Base-by-base conservation (phyloP, 768 basidiomycete species). In the Xerocomellus intermedius region DNA sequence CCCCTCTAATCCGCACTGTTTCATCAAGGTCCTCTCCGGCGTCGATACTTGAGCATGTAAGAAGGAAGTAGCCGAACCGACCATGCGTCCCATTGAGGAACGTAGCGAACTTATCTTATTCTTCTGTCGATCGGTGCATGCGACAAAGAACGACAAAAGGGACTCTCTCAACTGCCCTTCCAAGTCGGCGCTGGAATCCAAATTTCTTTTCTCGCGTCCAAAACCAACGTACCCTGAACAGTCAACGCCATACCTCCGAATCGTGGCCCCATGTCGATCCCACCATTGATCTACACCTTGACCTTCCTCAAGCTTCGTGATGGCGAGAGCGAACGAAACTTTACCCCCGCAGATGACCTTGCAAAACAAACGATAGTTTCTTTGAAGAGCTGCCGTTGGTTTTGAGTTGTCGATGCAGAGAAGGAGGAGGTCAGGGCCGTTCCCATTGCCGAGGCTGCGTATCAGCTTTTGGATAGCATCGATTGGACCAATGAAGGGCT, bases 211-310 rank as follows among this genome's bases (percentile, higher is more conserved):
- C 39, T 43, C 66, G 9, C 68, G 63, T 13, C 68, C 73, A 52
- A 77, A 60, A 48, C 76, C 76, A 16, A 72, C 66, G 33, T 68
- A 64, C 4, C 69, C 69, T 16, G 62, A 55, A 8, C 66, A 63
- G 17, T 55, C 41, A 19, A 69, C 49, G 3, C 56, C 57, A 42
- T 56, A 59, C 21, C 22, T 50, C 17, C 41, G 42, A 14, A 71
- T 55, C 19, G 46, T 54, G 10, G 21, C 8, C 3, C 44, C 19
- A 41, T 77, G 66, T 32, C 55, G 52, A 14, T 24, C 37, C 75
- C 74, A 72, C 78, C 78, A 79, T 41, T 59, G 59, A 19, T 69
- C 60, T 56, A 63, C 68, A 16, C 61, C 62, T 10, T 58, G 46
- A 14, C 67, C 49, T 42, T 56, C 63, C 37, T 64, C 60, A 0